Conservation (phyloP, 768 basidiomycete species). For the Omphalotus guepiniiformis region DNA sequence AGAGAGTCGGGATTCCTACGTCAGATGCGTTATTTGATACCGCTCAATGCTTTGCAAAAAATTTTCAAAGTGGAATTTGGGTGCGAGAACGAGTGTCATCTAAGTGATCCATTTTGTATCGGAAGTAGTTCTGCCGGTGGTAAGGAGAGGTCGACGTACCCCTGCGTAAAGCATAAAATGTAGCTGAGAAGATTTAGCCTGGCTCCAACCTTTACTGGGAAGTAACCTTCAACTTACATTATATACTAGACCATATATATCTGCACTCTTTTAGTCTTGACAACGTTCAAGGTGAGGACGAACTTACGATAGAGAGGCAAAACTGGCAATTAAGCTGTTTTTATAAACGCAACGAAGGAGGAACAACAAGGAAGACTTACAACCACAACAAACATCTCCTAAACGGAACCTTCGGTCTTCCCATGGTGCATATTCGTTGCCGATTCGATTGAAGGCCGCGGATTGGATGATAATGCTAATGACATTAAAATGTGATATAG, state of each 20-base stretch:
- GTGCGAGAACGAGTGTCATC: slow-evolving; percentile 37
- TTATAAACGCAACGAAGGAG: not conserved
- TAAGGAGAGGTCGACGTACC: not conserved
- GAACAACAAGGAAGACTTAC: slow-evolving; percentile 22
- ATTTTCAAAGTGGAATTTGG: slow-evolving; percentile 36
- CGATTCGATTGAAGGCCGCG: slow-evolving; percentile 30
- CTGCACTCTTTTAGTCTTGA: slow-evolving; percentile 4
- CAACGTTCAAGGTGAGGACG: not conserved
- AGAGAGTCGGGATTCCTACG: slow-evolving; percentile 8
- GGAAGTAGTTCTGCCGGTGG: no score
- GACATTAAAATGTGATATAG: slow-evolving; percentile 43
- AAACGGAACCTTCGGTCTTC: slow-evolving; percentile 35
- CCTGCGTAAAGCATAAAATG: slow-evolving; percentile 14
- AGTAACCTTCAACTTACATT: slow-evolving; percentile 14
- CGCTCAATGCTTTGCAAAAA: slow-evolving; percentile 36
- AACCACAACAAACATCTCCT: slow-evolving; percentile 40
- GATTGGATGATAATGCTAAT: slow-evolving; percentile 41
- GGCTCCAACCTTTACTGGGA: not conserved
- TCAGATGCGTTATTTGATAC: slow-evolving; percentile 34
- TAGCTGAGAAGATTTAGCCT: slow-evolving; percentile 3
- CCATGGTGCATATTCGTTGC: slow-evolving; percentile 25
- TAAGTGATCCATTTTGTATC: slow-evolving; percentile 8
- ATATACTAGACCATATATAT: slow-evolving; percentile 20
- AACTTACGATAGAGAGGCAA: slow-evolving; percentile 20
- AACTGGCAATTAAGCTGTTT: slow-evolving; percentile 6